Conservation (phyloP, 441 rosid species). For the Erysimum cheiri region DNA sequence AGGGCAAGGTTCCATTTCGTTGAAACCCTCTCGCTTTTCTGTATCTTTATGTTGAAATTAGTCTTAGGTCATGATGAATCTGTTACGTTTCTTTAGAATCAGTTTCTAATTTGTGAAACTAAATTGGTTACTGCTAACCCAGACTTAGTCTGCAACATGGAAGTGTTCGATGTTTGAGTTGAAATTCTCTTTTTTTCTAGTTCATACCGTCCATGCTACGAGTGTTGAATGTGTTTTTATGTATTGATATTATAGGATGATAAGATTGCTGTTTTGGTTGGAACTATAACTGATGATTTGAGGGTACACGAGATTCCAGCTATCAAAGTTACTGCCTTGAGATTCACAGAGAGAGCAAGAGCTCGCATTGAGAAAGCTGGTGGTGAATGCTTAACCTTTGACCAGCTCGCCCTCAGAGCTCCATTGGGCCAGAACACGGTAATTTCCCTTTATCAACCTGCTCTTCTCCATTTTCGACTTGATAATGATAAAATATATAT, state of each 20-base stretch:
- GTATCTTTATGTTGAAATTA: not conserved
- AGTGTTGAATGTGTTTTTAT: not conserved
- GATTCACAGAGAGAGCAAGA: slow-evolving; percentile 87
- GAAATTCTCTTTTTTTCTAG: not conserved
- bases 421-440: slow-evolving; percentile 99
- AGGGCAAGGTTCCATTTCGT: slow-evolving; percentile 61
- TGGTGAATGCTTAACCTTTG: slow-evolving; percentile 96
- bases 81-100: not conserved
- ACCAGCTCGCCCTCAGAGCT: slow-evolving; percentile 88
- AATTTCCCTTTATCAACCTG: slow-evolving; percentile 12
- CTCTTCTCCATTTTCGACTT: not conserved
- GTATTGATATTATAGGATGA: slow-evolving; percentile 58
- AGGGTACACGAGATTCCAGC: slow-evolving; percentile 87
- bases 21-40: not conserved
- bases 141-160: not conserved
- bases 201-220: not conserved
- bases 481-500: not conserved
- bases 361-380: slow-evolving; percentile 96
- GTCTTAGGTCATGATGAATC: not conserved
- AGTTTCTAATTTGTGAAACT: not conserved
- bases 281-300: slow-evolving; percentile 82
- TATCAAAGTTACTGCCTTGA: slow-evolving; percentile 81
- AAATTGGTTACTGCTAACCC: not conserved
- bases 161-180: not conserved
- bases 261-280: slow-evolving; percentile 87